These are phyloP conservation scores for Xylaria sp. DNA, from an alignment of 2,329 filamentous ascomycete genomes.

Conservation along the genomic window DNA sequence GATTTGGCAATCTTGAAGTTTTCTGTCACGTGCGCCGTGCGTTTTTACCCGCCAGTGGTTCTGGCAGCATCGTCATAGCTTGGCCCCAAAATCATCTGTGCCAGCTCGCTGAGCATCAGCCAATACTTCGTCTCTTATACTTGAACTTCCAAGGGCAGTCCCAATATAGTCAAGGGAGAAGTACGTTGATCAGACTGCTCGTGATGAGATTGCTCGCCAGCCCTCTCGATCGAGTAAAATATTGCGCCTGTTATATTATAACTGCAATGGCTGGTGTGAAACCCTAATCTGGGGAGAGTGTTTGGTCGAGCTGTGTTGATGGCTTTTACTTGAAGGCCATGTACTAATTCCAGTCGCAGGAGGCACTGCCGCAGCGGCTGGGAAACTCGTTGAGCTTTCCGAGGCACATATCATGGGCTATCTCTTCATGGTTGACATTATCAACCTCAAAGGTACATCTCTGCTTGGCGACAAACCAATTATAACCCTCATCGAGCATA, in stretches of 20 bases:
- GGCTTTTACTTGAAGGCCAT: conserved; percentile 23
- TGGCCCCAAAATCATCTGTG: not conserved
- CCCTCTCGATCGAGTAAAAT: not conserved
- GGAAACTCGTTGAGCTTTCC: conserved; percentile 84
- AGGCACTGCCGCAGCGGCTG: conserved; percentile 89
- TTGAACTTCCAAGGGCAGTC: not conserved
- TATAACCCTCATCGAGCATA: conserved; percentile 78
- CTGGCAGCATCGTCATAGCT: not conserved
- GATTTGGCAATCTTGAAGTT: not conserved
- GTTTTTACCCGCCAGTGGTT: conserved; percentile 6
- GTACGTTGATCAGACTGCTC: not conserved
- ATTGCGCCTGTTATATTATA: not conserved
- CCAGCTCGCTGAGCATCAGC: conserved; percentile 4
- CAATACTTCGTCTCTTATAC: not conserved
- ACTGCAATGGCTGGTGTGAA: not conserved
- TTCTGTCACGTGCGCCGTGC: not conserved
- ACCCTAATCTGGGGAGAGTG: not conserved
- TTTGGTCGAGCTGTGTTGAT: not conserved
- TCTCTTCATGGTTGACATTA: conserved; percentile 95
- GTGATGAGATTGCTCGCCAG: not conserved
- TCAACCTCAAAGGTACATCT: conserved; percentile 89
- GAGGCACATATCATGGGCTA: conserved; percentile 89
- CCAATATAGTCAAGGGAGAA: conserved; percentile 1
- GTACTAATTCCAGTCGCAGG: conserved; percentile 63
- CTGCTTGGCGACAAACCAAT: conserved; percentile 84